A percentile compares a stretch with the other conserved stretches of the same genome.
These are phyloP conservation scores for Senna siamea DNA, from an alignment of 306 rosid species.

Conservation along the genomic window DNA sequence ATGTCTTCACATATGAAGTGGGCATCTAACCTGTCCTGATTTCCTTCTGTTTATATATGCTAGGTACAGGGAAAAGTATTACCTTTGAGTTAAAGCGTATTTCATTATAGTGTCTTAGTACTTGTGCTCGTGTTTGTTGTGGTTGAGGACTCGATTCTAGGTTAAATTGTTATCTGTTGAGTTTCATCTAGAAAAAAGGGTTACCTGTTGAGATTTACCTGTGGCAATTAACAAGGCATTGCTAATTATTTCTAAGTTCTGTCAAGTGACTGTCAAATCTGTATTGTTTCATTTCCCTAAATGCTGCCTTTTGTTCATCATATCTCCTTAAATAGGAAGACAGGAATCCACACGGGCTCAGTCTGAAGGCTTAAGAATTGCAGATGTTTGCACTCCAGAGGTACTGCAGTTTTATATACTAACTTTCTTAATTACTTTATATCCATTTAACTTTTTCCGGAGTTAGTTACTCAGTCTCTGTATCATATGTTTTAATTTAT, in stretches of 20 bases:
- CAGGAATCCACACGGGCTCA: slow-evolving; percentile 57
- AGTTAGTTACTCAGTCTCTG: slow-evolving; percentile 30
- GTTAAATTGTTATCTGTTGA: slow-evolving; percentile 26
- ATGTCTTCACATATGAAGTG: not conserved
- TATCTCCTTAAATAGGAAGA: slow-evolving; percentile 58
- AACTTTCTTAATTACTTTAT: slow-evolving; percentile 11
- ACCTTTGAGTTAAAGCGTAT: not conserved
- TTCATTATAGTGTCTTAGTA: not conserved
- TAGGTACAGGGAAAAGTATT: not conserved
- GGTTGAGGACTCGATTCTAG: slow-evolving; percentile 8
- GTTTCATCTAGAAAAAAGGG: not conserved
- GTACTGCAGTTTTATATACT: slow-evolving; percentile 41
- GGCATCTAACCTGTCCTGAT: not conserved
- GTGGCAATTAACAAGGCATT: not conserved
- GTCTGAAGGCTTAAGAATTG: slow-evolving; percentile 68
- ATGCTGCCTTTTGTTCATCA: slow-evolving; percentile 38
- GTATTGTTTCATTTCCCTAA: slow-evolving; percentile 23
- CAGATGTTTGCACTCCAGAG: slow-evolving; percentile 93
- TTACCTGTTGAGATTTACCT: slow-evolving; percentile 20
- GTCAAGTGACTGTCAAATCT: slow-evolving; percentile 30
- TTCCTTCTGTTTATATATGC: not conserved
- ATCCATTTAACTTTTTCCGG: slow-evolving; percentile 20
- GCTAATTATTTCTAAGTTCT: slow-evolving; percentile 20
- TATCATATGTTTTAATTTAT: slow-evolving; percentile 19
- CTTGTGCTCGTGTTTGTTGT: slow-evolving; percentile 29